Percentiles rank a stretch among this genome's conserved stretches.
These are phyloP conservation scores for Piper betle DNA, from an alignment of 164 flowering plant genomes.

Conservation along the genomic window DNA sequence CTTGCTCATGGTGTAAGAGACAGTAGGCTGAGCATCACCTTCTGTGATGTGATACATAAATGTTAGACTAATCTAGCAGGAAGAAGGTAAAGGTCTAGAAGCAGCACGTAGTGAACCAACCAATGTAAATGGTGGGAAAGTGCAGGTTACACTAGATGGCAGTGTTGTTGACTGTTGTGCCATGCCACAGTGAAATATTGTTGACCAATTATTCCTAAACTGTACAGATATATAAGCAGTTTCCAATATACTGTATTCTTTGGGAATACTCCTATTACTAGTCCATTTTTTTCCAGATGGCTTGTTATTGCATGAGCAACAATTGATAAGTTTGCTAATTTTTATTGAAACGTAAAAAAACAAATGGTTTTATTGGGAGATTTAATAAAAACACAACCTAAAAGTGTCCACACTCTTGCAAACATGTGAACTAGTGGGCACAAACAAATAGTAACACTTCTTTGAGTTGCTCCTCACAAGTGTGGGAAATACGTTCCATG, in stretches of 20 bases:
- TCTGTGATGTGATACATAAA: not conserved
- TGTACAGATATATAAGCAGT: not conserved
- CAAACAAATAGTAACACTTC: too few relatives aligned
- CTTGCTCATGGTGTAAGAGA: not conserved
- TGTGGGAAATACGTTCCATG: too few relatives aligned
- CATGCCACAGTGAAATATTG: not conserved
- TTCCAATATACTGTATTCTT: not conserved
- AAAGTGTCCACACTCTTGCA: too few relatives aligned
- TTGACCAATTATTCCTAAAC: too few relatives aligned
- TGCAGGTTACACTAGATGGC: not conserved
- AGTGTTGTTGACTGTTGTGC: not conserved
- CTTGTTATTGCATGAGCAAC: conserved; percentile 4
- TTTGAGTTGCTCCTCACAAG: too few relatives aligned
- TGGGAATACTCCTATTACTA: not conserved
- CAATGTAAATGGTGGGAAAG: not conserved
- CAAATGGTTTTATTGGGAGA: too few relatives aligned
- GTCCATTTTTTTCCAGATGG: not conserved
- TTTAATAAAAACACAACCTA: too few relatives aligned
- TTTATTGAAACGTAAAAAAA: too few relatives aligned
- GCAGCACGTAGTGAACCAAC: not conserved
- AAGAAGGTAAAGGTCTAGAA: not conserved
- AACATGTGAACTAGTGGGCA: too few relatives aligned
- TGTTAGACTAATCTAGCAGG: not conserved
- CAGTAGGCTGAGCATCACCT: not conserved
- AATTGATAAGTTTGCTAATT: conserved; percentile 6